These are phyloP conservation scores for Chaetomidium leptoderma DNA, from an alignment of 495 filamentous ascomycete genomes.

Conservation along the genomic window DNA sequence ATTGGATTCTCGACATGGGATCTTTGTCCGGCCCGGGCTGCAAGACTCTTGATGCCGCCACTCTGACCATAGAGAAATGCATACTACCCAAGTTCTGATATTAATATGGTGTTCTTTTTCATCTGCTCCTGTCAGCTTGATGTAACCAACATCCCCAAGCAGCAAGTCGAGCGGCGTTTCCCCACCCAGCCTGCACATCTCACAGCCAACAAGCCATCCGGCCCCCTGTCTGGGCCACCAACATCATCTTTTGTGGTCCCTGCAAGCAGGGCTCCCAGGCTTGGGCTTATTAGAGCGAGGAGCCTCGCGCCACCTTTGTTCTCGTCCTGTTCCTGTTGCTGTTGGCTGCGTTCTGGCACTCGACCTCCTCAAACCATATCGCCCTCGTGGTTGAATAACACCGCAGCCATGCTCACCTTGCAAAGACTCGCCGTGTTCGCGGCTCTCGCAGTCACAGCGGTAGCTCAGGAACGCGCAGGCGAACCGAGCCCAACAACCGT, in stretches of 20 bases:
- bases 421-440: conserved; percentile 9
- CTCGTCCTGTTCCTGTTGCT: conserved; percentile 2
- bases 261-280: background rate
- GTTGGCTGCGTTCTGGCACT: conserved; percentile 1
- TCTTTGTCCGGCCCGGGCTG: background rate
- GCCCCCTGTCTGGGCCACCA: conserved; percentile 4
- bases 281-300: conserved; percentile 8
- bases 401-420: conserved; percentile 13
- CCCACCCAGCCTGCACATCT: conserved; percentile 1
- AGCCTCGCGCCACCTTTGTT: background rate
- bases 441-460: conserved; percentile 1
- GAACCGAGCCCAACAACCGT: background rate
- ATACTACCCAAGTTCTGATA: background rate
- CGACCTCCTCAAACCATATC: background rate
- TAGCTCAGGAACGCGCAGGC: conserved; percentile 7
- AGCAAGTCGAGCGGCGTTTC: background rate
- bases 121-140: background rate
- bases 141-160: background rate
- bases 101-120: background rate
- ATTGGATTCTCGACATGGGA: background rate
- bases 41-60: background rate
- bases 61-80: conserved; percentile 1
- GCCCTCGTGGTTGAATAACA: background rate
- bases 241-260: conserved; percentile 10
- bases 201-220: conserved; percentile 14